Conservation (phyloP, 192 early-diverging fungal genomes). For the Lobosporangium transversale region DNA sequence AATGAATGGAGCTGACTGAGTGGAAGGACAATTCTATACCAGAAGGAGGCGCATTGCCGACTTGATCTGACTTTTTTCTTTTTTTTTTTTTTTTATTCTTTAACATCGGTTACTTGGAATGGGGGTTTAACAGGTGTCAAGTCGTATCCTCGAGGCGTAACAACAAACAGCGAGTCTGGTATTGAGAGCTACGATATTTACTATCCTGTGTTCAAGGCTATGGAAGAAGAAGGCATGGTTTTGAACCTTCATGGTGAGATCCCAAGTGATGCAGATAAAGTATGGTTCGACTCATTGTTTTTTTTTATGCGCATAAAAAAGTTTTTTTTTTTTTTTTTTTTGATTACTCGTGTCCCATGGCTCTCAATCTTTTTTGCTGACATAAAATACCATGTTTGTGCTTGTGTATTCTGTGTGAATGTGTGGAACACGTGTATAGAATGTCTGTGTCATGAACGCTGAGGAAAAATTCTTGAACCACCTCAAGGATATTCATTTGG, state of each 20-base stretch:
- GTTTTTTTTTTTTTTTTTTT: not conserved
- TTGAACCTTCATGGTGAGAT: conserved; percentile 97
- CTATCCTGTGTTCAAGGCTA: conserved; percentile 93
- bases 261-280: conserved; percentile 84
- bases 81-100: no score
- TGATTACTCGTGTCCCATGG: not conserved
- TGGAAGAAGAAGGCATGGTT: conserved; percentile 94
- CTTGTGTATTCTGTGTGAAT: no score
- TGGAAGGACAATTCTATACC: no score
- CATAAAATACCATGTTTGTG: not conserved
- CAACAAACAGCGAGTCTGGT: conserved; percentile 96
- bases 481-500: conserved; percentile 83
- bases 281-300: conserved; percentile 16
- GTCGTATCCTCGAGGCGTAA: conserved; percentile 95
- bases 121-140: conserved; percentile 72
- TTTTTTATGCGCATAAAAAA: not conserved
- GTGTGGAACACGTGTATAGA: conserved; percentile 60
- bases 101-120: no score
- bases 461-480: conserved; percentile 92
- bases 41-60: no score
- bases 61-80: no score
- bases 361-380: not conserved
- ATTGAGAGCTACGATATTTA: conserved; percentile 92
- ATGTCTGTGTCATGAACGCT: conserved; percentile 95
- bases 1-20: no score